Evolutionary conservation across 495 filamentous ascomycete species (phyloP).

Genomic region (Gamarada debralockiae): DNA sequence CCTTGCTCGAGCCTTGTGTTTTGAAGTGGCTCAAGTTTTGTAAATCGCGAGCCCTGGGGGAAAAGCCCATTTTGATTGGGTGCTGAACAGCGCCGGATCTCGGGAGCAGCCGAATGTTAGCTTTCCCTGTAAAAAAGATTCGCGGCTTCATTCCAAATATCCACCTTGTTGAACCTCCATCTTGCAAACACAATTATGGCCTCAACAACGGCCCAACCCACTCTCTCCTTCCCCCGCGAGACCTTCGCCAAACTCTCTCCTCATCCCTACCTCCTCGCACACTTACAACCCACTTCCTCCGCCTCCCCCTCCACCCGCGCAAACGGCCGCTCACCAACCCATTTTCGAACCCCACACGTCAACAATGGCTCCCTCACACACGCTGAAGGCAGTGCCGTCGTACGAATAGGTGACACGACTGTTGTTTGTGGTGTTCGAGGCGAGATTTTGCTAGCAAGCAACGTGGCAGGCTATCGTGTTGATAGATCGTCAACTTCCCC

Average conservation of each 20-base stretch:
- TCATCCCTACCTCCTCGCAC: constrained; percentile 81
- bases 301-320: constrained; percentile 58
- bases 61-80: not conserved
- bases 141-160: not conserved
- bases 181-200: constrained; percentile 13
- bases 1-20: too few species aligned
- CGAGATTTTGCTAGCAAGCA: constrained; percentile 71
- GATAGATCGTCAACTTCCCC: constrained; percentile 21
- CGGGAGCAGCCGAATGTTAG: constrained; percentile 7
- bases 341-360: constrained; percentile 64
- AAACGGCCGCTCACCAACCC: constrained; percentile 67
- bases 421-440: constrained; percentile 87
- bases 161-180: not conserved
- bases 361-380: constrained; percentile 82
- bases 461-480: constrained; percentile 61
- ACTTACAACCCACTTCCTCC: constrained; percentile 62
- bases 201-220: constrained; percentile 28
- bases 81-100: too few species aligned
- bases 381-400: constrained; percentile 81
- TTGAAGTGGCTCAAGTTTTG: too few species aligned
- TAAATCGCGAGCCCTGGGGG: too few species aligned
- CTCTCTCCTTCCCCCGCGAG: constrained; percentile 67
- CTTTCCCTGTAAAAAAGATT: constrained; percentile 10
- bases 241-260: constrained; percentile 91
- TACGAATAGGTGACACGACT: constrained; percentile 83